A percentile compares a stretch with the other conserved stretches of the same genome.
These are phyloP conservation scores for Rhizopus microsporus DNA, from an alignment of 371 early-diverging fungal species.

Conservation along the genomic window DNA sequence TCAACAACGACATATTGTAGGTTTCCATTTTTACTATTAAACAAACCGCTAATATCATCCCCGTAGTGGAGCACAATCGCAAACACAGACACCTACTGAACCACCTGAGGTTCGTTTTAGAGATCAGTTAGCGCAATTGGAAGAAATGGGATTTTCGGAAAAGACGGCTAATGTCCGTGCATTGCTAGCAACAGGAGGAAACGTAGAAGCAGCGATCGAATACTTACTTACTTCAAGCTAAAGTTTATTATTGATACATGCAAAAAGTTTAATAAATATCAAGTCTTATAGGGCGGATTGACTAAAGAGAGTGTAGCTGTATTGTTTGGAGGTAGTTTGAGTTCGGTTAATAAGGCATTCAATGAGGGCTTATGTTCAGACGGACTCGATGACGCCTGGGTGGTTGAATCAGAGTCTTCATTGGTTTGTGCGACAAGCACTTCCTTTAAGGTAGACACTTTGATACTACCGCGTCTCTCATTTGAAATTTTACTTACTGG, in stretches of 20 bases:
- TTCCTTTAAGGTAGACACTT: conserved; percentile 50
- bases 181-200: conserved; percentile 75
- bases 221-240: conserved; percentile 41
- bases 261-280: conserved; percentile 2
- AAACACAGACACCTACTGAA: conserved; percentile 28
- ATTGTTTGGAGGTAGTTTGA: conserved; percentile 7
- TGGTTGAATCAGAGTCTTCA: conserved; percentile 22
- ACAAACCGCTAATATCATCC: background rate
- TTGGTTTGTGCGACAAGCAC: conserved; percentile 21
- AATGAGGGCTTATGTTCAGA: background rate
- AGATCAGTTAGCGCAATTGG: conserved; percentile 69
- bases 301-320: conserved; percentile 23
- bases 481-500: background rate
- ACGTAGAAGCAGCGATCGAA: conserved; percentile 73
- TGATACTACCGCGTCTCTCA: conserved; percentile 18
- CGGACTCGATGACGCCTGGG: conserved; percentile 10
- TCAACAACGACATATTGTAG: conserved; percentile 1
- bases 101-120: conserved; percentile 69
- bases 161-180: conserved; percentile 72
- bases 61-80: conserved; percentile 3
- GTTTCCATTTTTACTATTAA: background rate
- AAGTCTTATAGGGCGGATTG: conserved; percentile 25
- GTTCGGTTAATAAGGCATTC: conserved; percentile 20
- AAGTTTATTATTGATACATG: background rate
- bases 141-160: conserved; percentile 87